Base-by-base conservation (phyloP, 1,139 yeast genomes). In the Candida pseudoviswanathii region DNA sequence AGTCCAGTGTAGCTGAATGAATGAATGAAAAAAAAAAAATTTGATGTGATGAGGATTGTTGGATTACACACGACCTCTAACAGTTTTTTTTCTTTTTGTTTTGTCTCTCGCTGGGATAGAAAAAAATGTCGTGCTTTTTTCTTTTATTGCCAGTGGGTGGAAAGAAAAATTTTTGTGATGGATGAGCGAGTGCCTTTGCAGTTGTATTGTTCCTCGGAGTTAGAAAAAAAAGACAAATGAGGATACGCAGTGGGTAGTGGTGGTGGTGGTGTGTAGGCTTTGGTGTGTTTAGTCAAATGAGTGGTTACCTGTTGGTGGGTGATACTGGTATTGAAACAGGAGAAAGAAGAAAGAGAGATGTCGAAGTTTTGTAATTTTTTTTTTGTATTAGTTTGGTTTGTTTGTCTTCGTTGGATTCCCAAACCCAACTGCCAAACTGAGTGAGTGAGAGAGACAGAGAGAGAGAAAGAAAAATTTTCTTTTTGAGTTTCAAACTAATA, bases 1-100 rank as follows among this genome's bases (percentile, higher is more conserved):
- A n/a, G n/a, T n/a, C n/a, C n/a, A n/a, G n/a, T n/a, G n/a, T n/a
- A n/a, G n/a, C 16, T 37, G 29, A 5, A 37, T 16, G 22, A 37
- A 24, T 16, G 22, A 37, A 37, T 24, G 25, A 37, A 37, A 32
- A 32, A 32, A 32, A 32, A 32, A 32, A 32, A 3, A 10, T 32
- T 37, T 24, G 40, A 37, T 37, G 40, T 37, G 40, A 37, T 37
- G 40, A 37, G 40, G 40, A 24, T 37, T 37, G 34, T 37, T 24
- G 40, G 3, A 10, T 3, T 37, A 2, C 26, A 25, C 40, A 37
- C 40, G 40, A 37, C 40, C n/a, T 37, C 2, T 27, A 37, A 37
- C 40, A 4, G 40, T 37, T 37, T 37, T 37, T 37, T 37, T 37
- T 37, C 25, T n/a, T 24, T 21, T 36, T n/a, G n/a, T n/a, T n/a